A percentile compares a stretch with the other conserved stretches of the same genome.
Evolutionary conservation across 1,139 yeast genomes (phyloP).

Genomic region (Saccharomyces hybrid): DNA sequence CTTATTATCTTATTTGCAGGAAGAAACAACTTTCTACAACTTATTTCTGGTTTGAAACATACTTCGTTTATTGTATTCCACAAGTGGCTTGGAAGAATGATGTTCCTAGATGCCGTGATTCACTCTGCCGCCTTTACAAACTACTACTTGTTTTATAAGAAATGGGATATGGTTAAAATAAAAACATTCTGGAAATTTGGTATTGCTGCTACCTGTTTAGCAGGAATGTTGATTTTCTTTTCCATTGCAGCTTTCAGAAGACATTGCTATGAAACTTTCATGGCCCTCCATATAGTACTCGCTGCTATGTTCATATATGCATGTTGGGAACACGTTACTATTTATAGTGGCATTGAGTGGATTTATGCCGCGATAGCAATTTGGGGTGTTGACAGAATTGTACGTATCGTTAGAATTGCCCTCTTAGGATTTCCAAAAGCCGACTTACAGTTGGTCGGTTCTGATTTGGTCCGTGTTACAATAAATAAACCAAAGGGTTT

Average conservation of each 20-base stretch:
- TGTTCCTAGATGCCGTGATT: too few relatives aligned
- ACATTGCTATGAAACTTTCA: constrained; percentile 55
- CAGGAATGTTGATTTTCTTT: constrained; percentile 24
- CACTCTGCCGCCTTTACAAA: too few relatives aligned
- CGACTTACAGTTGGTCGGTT: constrained; percentile 41
- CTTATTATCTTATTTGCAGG: constrained; percentile 36
- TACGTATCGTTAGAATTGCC: constrained; percentile 44
- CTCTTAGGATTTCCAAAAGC: constrained; percentile 43
- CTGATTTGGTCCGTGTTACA: constrained; percentile 33
- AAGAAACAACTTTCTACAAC: too few relatives aligned
- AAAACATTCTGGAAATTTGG: constrained; percentile 43
- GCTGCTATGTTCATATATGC: constrained; percentile 51
- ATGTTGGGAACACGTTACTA: constrained; percentile 50
- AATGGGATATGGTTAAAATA: constrained; percentile 7
- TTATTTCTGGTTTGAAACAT: too few relatives aligned
- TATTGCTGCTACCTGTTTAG: constrained; percentile 36
- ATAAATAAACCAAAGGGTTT: constrained; percentile 33
- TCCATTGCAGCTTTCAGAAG: constrained; percentile 48
- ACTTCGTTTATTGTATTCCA: too few relatives aligned
- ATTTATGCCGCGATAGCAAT: constrained; percentile 50
- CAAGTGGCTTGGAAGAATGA: too few relatives aligned
- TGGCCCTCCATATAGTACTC: constrained; percentile 49
- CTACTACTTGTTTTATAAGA: constrained; percentile 18
- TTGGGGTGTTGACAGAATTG: constrained; percentile 56
- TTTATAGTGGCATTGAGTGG: constrained; percentile 41